Evolutionary conservation across 345 rosid genomes (phyloP), one percentile per base, ranked within the genome.

Genomic region (Moringa oleifera): DNA sequence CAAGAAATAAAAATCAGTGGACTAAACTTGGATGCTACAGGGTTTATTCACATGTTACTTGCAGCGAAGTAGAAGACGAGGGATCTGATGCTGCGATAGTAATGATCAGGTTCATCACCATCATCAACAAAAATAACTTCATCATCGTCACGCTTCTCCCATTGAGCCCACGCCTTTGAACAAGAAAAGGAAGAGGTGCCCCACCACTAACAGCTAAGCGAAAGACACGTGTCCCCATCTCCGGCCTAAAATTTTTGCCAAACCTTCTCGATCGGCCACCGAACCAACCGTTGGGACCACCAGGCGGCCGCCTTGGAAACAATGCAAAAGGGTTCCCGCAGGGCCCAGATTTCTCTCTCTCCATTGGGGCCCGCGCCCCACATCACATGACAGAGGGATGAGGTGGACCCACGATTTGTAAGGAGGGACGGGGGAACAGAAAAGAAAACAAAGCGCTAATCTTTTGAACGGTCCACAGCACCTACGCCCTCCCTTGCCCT

Each of bases 281-380:
- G 58, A 79, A 57, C 74, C 50, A 65, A 55, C 25, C 45, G 21
- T 20, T 8, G 82, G 87, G 84, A 78, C 85, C 89, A 81, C 75
- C 72, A 69, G 58, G 70, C 69, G 79, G 73, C 85, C 66, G 67
- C 77, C 79, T 78, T 61, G 83, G 69, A 68, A 73, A 79, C 81
- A 62, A 65, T 74, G 83, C 79, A 12, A 15, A 57, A 59, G 62
- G 25, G 71, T 64, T 65, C 62, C 69, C 61, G 22, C 37, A 1
- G 53, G 63, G 60, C 31, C 74, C 69, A 41, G 63, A 31, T 57
- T 60, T 6, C 55, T 1, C 20, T 54, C 47, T 15, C 47, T 23
- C 15, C 25, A 23, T 71, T 51, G 81, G 81, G 77, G 18, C 72
- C 75, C 75, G 69, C 60, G 76, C 68, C 70, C 62, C 59, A 53